Base-by-base conservation (phyloP, 2,329 filamentous ascomycete genomes). In the Stachybotrys elegans region DNA sequence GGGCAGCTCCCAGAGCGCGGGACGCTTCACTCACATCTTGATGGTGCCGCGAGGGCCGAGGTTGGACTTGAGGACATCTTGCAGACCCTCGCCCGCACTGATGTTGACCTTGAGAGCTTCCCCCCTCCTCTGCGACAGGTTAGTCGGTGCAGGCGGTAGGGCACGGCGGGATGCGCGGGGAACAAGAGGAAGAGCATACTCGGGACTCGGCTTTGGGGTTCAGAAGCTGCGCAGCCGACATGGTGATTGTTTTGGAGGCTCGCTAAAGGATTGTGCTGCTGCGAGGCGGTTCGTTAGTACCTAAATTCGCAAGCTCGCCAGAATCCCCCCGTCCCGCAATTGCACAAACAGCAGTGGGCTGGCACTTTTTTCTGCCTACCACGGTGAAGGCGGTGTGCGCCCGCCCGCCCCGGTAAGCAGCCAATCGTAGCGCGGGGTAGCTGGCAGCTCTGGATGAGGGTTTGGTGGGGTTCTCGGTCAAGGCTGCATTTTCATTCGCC, bases 201-300 rank as follows among this genome's bases (percentile, higher is more conserved):
- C 93, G 84, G 59, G 91, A 96, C 76, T 98, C 93, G 62, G 93
- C 93, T 78, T 98, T 98, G 50, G 93, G 93, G 71, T 98, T 98
- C 55, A 98, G 85, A 62, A 98, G 84, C 75, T 97, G 92, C 63
- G 93, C 91, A 58, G 93, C 93, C 72, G 91, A 97, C 93, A 97
- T 97, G 42, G 50, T 65, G 56, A 40, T 47, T 43, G 49, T 31
- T 44, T 48, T 44, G 31, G 34, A 35, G 37, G 44, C 50, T 51
- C 43, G 50, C 43, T 40, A 46, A 43, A 37, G 48, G 50, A 23
- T 44, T 43, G 49, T 54, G 52, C 55, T 48, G 55, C 52, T 49
- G 47, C 47, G 53, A 48, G 48, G 46, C 49, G 46, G 48, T 54
- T 55, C 52, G 52, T 51, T 25, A 19, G 51, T 53, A 56, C 8